Evolutionary conservation across 768 basidiomycete genomes (phyloP).

Genomic region (Hysterangium stoloniferum): DNA sequence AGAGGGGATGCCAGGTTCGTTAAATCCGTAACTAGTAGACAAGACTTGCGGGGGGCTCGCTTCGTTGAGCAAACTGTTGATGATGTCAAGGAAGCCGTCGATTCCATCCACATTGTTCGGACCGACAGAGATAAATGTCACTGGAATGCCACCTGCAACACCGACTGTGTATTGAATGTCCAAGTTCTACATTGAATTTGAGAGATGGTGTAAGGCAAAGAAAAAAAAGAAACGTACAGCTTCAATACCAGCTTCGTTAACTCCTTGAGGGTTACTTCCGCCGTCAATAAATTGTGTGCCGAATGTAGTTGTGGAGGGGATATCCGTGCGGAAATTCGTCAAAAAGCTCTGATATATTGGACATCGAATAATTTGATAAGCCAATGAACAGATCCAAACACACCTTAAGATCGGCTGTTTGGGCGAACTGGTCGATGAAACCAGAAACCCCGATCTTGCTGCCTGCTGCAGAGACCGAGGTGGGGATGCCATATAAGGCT

Average conservation of each 20-base stretch:
- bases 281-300: constrained; percentile 9
- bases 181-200: constrained; percentile 1
- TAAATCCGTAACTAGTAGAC: constrained; percentile 22
- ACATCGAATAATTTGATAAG: not conserved
- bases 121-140: constrained; percentile 10
- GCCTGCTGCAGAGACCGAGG: constrained; percentile 18
- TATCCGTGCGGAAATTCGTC: constrained; percentile 11
- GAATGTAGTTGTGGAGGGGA: constrained; percentile 12
- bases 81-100: constrained; percentile 27
- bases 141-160: constrained; percentile 2
- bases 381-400: not conserved
- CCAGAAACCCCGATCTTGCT: constrained; percentile 27
- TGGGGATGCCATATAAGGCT: constrained; percentile 29
- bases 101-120: constrained; percentile 15
- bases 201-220: no score
- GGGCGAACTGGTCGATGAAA: constrained; percentile 8
- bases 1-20: constrained; percentile 17
- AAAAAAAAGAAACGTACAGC: no score
- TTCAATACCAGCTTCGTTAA: constrained; percentile 12
- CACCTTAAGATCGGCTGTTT: constrained; percentile 1
- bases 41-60: constrained; percentile 21
- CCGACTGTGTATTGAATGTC: constrained; percentile 11
- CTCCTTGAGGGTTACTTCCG: constrained; percentile 10
- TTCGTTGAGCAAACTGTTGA: constrained; percentile 20
- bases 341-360: constrained; percentile 5